Percentiles rank a stretch among this genome's conserved stretches.
Evolutionary conservation across 257 asterid species (phyloP).

Genomic region (Gentiana macrophylla): DNA sequence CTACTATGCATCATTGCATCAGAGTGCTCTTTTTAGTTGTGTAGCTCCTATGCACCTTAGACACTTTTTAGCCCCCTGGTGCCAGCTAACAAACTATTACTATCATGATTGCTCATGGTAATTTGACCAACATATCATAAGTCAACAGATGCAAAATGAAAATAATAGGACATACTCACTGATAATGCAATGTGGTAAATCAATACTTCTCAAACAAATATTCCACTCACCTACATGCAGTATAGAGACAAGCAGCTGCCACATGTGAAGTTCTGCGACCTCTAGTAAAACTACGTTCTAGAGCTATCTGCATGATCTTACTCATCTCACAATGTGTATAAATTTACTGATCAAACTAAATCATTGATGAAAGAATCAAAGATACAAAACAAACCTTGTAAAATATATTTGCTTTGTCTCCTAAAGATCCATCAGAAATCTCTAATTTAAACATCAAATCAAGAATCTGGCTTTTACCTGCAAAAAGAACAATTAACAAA

Average conservation of each 20-base stretch:
- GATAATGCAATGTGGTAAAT: too few species aligned
- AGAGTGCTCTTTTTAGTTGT: too few species aligned
- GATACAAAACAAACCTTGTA: conserved; percentile 5
- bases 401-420: conserved; percentile 10
- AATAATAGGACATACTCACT: too few species aligned
- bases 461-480: conserved; percentile 12
- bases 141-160: too few species aligned
- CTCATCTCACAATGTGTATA: conserved; percentile 8
- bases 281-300: conserved; percentile 66
- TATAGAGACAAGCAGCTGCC: conserved; percentile 83
- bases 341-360: not conserved
- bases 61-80: too few species aligned
- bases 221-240: conserved; percentile 53
- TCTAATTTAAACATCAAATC: conserved; percentile 16
- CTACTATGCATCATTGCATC: too few species aligned
- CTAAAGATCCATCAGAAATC: conserved; percentile 5
- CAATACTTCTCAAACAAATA: not conserved
- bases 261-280: conserved; percentile 88
- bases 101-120: too few species aligned
- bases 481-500: not conserved
- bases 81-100: too few species aligned
- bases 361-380: not conserved
- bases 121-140: too few species aligned
- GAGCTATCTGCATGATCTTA: conserved; percentile 41
- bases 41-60: too few species aligned